Conservation (phyloP, 73 alveolate genomes). For the Uronychia binucleata region DNA sequence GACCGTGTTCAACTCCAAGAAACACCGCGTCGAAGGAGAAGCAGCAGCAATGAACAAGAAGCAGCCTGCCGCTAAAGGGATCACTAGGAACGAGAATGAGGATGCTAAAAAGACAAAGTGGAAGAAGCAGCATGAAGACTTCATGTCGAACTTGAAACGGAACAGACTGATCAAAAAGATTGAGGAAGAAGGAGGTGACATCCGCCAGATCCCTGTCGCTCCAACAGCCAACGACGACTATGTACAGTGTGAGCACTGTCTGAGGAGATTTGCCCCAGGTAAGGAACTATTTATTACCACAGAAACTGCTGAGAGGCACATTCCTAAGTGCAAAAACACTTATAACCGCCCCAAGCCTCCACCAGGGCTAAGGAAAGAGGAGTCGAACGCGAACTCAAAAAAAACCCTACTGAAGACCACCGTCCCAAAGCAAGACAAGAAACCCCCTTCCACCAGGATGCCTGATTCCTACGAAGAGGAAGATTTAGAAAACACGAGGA, state of each 20-base stretch:
- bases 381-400: background rate
- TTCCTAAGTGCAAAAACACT: slow-evolving; percentile 69
- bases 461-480: background rate
- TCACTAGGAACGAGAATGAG: background rate
- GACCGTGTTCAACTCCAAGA: slow-evolving; percentile 14
- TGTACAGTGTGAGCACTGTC: slow-evolving; percentile 62
- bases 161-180: background rate
- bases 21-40: slow-evolving; percentile 14
- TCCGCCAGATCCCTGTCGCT: background rate
- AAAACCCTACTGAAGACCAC: background rate
- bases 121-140: background rate
- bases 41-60: background rate
- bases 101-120: background rate
- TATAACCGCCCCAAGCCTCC: slow-evolving; percentile 73
- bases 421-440: background rate
- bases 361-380: slow-evolving; percentile 20
- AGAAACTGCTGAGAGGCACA: slow-evolving; percentile 67
- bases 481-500: background rate
- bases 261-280: slow-evolving; percentile 52
- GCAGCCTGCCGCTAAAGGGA: background rate
- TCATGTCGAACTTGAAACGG: background rate
- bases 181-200: background rate
- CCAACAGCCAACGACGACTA: slow-evolving; percentile 30
- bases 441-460: background rate
- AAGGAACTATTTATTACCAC: background rate